Conservation (phyloP, 1,284 basidiomycete species). For the Inonotus obliquus region DNA sequence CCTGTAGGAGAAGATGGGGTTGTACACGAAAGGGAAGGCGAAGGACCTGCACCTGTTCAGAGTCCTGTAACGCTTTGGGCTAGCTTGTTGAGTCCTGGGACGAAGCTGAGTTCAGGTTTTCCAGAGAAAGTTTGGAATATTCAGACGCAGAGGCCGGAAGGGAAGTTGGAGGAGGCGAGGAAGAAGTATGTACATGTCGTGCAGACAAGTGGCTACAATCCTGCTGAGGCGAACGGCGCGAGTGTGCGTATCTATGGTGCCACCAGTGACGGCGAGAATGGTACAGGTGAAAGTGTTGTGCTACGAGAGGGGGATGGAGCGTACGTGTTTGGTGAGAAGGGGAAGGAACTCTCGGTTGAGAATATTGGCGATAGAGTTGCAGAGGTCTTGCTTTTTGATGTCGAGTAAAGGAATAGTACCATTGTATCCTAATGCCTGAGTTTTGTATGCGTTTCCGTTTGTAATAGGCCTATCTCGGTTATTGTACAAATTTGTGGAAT, state of each 20-base stretch:
- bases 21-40: slow-evolving; percentile 52
- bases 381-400: slow-evolving; percentile 72
- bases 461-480: background rate
- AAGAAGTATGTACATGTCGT: slow-evolving; percentile 71
- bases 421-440: background rate
- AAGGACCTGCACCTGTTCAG: slow-evolving; percentile 73
- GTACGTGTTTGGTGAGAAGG: slow-evolving; percentile 49
- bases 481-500: too few species aligned
- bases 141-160: background rate
- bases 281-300: slow-evolving; percentile 36
- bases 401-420: slow-evolving; percentile 38
- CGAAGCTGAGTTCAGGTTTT: slow-evolving; percentile 48
- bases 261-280: too few species aligned
- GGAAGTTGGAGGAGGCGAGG: slow-evolving; percentile 16
- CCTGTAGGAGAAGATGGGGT: slow-evolving; percentile 57
- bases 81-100: slow-evolving; percentile 54
- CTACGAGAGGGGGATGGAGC: slow-evolving; percentile 68
- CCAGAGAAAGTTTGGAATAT: slow-evolving; percentile 13
- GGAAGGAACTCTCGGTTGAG: slow-evolving; percentile 45
- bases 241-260: slow-evolving; percentile 40
- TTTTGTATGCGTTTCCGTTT: too few species aligned
- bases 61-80: slow-evolving; percentile 59
- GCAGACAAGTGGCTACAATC: slow-evolving; percentile 75
- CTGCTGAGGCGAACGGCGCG: slow-evolving; percentile 44
- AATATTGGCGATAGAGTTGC: slow-evolving; percentile 57